Percentiles rank a stretch among this genome's conserved stretches.
phyloP scores from a whole-genome alignment of 2,329 filamentous ascomycete genomes.

The Rachicladosporium sp. region DNA sequence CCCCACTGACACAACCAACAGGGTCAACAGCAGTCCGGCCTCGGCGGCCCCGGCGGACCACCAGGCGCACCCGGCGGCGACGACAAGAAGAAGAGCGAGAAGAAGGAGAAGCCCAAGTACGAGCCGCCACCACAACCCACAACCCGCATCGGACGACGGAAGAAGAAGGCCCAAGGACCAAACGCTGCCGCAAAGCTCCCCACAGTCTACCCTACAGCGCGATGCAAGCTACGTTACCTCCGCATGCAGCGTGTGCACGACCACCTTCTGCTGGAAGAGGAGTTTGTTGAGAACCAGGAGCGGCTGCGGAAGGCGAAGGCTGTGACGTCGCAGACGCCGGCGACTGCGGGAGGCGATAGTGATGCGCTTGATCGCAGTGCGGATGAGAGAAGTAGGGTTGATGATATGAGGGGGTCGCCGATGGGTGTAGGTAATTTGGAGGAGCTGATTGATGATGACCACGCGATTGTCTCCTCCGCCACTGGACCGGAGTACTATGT shows the following conservation, averaged over 20 bases:
- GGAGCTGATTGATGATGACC: slow-evolving; percentile 98
- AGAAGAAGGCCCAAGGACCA: slow-evolving; percentile 88
- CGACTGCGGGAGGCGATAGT: slow-evolving; percentile 47
- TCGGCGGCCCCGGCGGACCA: slow-evolving; percentile 51
- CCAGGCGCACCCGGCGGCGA: slow-evolving; percentile 52
- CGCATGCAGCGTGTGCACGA: slow-evolving; percentile 99
- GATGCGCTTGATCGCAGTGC: slow-evolving; percentile 80
- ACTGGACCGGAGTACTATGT: slow-evolving; percentile 98
- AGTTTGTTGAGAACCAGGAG: slow-evolving; percentile 99
- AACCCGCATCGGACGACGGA: slow-evolving; percentile 93
- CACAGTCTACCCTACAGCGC: slow-evolving; percentile 82
- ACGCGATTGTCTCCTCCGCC: slow-evolving; percentile 94
- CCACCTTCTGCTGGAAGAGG: slow-evolving; percentile 89
- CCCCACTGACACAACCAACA: slow-evolving; percentile 24
- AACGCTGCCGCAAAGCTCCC: slow-evolving; percentile 94
- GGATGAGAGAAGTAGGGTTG: slow-evolving; percentile 85
- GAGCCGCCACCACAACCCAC: slow-evolving; percentile 95
- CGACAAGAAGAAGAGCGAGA: slow-evolving; percentile 75
- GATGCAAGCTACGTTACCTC: slow-evolving; percentile 93
- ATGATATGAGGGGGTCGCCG: slow-evolving; percentile 95
- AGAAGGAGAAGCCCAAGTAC: slow-evolving; percentile 99
- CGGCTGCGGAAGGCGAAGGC: slow-evolving; percentile 85
- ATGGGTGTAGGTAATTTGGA: slow-evolving; percentile 98
- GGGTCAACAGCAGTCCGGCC: slow-evolving; percentile 80
- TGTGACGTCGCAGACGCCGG: slow-evolving; percentile 54